A percentile compares a stretch with the other conserved stretches of the same genome.
These are phyloP conservation scores for Botrytis paeoniae DNA, from an alignment of 2,329 filamentous ascomycete genomes.

Conservation along the genomic window DNA sequence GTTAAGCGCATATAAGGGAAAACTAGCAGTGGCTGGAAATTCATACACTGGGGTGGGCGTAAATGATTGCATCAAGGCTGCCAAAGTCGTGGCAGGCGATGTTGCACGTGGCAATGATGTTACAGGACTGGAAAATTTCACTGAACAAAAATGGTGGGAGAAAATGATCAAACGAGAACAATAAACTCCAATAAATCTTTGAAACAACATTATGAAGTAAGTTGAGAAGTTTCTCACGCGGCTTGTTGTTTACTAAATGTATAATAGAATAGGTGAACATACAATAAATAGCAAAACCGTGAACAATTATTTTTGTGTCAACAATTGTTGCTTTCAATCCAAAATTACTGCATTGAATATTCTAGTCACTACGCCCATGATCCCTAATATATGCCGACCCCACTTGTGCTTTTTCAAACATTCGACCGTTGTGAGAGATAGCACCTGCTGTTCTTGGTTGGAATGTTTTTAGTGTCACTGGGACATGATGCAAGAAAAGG, in stretches of 20 bases:
- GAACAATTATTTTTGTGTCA: background rate
- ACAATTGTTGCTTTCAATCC: background rate
- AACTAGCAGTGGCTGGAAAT: conserved; percentile 45
- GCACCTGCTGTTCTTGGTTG: background rate
- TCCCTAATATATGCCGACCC: too few species aligned
- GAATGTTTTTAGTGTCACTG: background rate
- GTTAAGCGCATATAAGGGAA: conserved; percentile 35
- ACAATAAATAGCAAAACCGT: background rate
- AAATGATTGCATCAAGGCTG: conserved; percentile 55
- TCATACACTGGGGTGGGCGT: conserved; percentile 48
- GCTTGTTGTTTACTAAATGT: background rate
- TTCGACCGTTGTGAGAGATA: background rate
- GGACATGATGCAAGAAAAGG: background rate
- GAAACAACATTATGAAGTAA: background rate
- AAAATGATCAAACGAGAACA: background rate
- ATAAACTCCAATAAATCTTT: background rate
- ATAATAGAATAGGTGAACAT: background rate
- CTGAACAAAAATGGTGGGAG: conserved; percentile 7
- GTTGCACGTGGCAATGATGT: conserved; percentile 38
- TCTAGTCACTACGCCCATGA: background rate
- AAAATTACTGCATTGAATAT: background rate
- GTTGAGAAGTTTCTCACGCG: background rate
- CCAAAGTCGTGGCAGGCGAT: conserved; percentile 50
- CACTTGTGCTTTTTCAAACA: background rate
- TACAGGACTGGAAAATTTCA: conserved; percentile 40